Base-by-base conservation (phyloP, 2,329 filamentous ascomycete species). In the Coleophoma eucalyptorum region DNA sequence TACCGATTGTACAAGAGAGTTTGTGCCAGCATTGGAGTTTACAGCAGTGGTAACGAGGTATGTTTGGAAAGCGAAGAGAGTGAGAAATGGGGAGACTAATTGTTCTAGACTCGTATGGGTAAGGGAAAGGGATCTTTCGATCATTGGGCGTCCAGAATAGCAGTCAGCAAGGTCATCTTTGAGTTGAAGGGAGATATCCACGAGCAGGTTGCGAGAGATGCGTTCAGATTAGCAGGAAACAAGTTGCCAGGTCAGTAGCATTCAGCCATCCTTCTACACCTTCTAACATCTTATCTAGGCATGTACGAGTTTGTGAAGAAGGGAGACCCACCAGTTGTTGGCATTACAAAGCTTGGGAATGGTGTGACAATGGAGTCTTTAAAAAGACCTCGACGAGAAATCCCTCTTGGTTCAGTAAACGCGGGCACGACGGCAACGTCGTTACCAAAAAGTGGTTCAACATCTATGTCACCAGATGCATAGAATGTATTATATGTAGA, bases 121-220 rank as follows among this genome's bases (percentile, higher is more conserved):
- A 99, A 97, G 73, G 94, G 94, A 72, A 99, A 99, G 70, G 94
- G 94, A 61, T 89, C 86, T 55, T 97, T 99, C 67, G 94, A 99
- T 68, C 90, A 96, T 67, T 99, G 94, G 94, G 91, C 93, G 4
- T 83, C 88, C 19, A 84, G 93, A 70, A 85, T 97, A 59, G 84
- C 90, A 8, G 90, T 97, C 47, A 96, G 89, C 72, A 89, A 94
- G 69, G 83, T 99, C 45, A 76, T 97, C 18, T 95, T 99, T 60
- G 94, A 99, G 72, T 73, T 99, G 59, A 91, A 90, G 70, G 94
- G 94, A 43, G 83, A 91, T 61, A 67, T 97, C 57, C 94, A 99
- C 80, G 94, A 99, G 76, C 89, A 96, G 74, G 84, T 99, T 58
- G 92, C 89, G 19, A 83, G 86, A 60, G 94, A 99, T 75, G 94